Evolutionary conservation across 2,329 filamentous ascomycete species (phyloP).

Genomic region (Tolypocladium tropicale): DNA sequence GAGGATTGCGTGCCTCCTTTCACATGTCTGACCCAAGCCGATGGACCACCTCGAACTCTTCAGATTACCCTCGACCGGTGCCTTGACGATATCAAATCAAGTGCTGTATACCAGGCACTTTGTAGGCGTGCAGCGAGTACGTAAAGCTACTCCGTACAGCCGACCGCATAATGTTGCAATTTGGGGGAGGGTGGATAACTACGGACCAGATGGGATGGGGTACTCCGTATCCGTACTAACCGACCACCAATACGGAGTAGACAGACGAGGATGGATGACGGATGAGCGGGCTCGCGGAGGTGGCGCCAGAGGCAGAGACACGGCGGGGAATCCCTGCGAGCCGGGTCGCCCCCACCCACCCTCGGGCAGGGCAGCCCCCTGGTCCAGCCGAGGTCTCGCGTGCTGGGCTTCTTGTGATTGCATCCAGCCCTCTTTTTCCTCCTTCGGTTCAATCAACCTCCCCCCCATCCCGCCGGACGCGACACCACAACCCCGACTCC

Average conservation of each 20-base stretch:
- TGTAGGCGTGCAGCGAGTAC: background rate
- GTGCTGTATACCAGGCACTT: background rate
- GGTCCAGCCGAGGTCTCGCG: background rate
- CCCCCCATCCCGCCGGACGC: background rate
- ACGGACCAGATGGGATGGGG: background rate
- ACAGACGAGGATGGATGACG: background rate
- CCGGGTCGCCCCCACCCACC: background rate
- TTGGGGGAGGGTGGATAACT: background rate
- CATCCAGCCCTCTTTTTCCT: background rate
- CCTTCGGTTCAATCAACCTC: background rate
- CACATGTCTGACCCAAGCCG: background rate
- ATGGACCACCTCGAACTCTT: too few relatives aligned
- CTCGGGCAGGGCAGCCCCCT: background rate
- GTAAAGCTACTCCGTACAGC: background rate
- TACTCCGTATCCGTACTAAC: too few relatives aligned
- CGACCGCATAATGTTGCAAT: background rate
- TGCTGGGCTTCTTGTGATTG: background rate
- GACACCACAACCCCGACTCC: background rate
- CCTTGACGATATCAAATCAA: background rate
- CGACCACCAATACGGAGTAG: too few relatives aligned
- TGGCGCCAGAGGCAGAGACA: background rate
- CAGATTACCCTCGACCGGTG: background rate
- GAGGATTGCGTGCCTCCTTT: background rate
- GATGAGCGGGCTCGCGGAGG: background rate
- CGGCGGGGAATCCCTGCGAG: slow-evolving; percentile 2